Conservation (phyloP, 1,139 yeast genomes). For the Diutina pseudorugosa region DNA sequence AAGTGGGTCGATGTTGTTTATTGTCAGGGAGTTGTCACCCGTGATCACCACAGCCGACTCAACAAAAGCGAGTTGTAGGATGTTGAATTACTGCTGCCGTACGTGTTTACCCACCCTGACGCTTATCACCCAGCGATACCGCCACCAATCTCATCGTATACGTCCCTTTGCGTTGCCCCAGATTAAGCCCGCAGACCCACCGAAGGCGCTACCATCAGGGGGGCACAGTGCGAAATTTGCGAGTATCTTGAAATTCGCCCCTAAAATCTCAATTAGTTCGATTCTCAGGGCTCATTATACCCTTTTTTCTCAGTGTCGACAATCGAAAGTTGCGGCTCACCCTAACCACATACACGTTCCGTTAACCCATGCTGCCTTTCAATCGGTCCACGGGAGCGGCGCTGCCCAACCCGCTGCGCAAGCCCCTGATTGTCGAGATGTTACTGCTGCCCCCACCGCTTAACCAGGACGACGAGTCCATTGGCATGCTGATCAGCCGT, state of each 20-base stretch:
- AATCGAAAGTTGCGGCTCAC: neutral
- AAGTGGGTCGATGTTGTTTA: neutral
- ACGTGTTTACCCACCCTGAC: neutral
- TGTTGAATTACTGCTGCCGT: no score
- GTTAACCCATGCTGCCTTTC: constrained; percentile 7
- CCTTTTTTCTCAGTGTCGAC: neutral
- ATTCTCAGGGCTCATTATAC: neutral
- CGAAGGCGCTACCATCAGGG: neutral
- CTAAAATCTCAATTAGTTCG: neutral
- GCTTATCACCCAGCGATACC: neutral
- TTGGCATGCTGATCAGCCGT: neutral
- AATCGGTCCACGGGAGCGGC: constrained; percentile 6
- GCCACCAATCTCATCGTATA: neutral
- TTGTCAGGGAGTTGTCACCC: neutral
- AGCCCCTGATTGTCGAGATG: constrained; percentile 72
- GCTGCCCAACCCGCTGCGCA: constrained; percentile 19
- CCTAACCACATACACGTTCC: neutral
- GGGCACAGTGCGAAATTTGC: neutral
- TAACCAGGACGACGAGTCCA: neutral
- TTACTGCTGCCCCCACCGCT: constrained; percentile 77
- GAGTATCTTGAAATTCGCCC: neutral
- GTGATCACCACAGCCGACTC: neutral
- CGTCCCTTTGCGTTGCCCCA: neutral
- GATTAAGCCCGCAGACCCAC: constrained; percentile 5
- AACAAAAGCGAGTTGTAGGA: neutral